Evolutionary conservation across 1,284 basidiomycete genomes (phyloP), one percentile per base, ranked within the genome.

Genomic region (Cystobasidium sp.): DNA sequence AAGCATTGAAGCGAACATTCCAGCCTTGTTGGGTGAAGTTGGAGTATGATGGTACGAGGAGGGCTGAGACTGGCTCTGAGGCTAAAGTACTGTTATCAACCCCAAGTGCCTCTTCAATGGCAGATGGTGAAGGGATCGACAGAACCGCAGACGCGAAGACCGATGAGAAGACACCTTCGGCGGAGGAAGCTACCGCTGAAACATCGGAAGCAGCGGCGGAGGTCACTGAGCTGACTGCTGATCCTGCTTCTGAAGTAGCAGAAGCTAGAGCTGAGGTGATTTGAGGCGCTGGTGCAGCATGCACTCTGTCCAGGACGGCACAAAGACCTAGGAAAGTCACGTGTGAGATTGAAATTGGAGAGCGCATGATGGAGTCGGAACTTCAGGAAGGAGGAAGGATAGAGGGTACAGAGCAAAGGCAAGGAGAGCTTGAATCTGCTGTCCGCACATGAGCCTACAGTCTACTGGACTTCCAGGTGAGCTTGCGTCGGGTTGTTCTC

Each of bases 1-100:
- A 74, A 31, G 39, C 64, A 59, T 74, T 66, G 71, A 74, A 66
- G 43, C 71, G 63, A 47, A 74, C 71, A 51, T 74, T 74, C 71
- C 71, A 74, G 20, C 71, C 71, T 51, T 67, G 63, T 20, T 55
- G 37, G 43, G 71, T 74, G 71, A 66, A 74, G 49, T 74, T 74
- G 39, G 71, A 20, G 31, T 74, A 74, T 20, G 63, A 67, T 41
- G 71, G 71, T 10, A 74, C 47, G 20, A 74, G 41, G 10, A 74
- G 71, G 1, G 71, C 71, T 6, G 56, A 62, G 24, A 62, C 49
- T 14, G 68, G 58, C 14, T 70, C 68, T 3, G 56, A 63, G 49
- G 68, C 55, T 18, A 70, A 16, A 20, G 68, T 59, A 37, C 24
- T 37, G 39, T 70, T 62, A 46, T 65, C 58, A 44, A 62, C 56